Evolutionary conservation across 1,139 yeast genomes (phyloP).

Genomic region (Saccharomyces pastorianus): DNA sequence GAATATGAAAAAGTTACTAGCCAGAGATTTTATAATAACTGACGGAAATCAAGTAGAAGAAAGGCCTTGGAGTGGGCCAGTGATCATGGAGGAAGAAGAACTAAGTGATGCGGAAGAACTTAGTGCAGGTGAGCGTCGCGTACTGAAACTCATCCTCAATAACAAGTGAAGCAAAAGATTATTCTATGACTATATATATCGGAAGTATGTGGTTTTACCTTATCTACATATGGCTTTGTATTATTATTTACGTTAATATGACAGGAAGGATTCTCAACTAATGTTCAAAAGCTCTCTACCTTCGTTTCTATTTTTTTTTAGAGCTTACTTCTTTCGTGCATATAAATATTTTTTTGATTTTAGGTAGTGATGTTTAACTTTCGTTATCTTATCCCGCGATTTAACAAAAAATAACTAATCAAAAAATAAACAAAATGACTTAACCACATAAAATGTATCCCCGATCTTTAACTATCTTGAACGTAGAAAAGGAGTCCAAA

Average conservation of each 20-base stretch:
- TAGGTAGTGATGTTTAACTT: not conserved
- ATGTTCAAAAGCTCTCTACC: too few relatives aligned
- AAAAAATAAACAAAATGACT: not conserved
- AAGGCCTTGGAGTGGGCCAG: conserved; percentile 28
- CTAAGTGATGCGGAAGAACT: conserved; percentile 34
- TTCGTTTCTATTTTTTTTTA: not conserved
- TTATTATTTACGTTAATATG: not conserved
- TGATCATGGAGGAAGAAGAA: conserved; percentile 25
- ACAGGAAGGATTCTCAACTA: too few relatives aligned
- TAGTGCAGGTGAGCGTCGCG: conserved; percentile 8
- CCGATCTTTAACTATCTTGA: not conserved
- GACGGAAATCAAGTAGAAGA: conserved; percentile 9
- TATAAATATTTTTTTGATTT: too few relatives aligned
- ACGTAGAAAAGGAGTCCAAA: not conserved
- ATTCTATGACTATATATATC: not conserved
- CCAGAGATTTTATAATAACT: conserved; percentile 19
- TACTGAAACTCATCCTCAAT: not conserved
- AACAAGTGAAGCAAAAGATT: not conserved
- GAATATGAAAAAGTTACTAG: conserved; percentile 11
- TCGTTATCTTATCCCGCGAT: not conserved
- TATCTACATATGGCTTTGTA: not conserved
- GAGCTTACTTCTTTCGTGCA: too few relatives aligned
- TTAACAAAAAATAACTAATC: not conserved
- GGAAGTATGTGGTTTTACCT: not conserved
- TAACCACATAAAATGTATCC: not conserved